Conservation (phyloP, 768 basidiomycete species). For the Termitomyces bulborhizus region DNA sequence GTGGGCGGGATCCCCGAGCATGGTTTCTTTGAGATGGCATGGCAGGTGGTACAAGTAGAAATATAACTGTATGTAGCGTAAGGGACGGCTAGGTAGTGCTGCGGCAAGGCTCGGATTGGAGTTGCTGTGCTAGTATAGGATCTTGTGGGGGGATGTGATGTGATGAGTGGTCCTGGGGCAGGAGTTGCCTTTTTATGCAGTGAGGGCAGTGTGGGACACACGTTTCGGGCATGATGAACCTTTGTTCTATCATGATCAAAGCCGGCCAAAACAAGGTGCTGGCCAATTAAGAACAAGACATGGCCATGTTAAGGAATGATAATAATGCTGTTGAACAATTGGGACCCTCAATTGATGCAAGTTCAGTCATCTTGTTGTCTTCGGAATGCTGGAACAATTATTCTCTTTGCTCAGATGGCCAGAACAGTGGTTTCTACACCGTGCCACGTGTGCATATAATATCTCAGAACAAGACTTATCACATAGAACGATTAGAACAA, state of each 20-base stretch:
- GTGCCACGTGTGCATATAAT: no score
- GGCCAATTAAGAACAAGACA: neutral
- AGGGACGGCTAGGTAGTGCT: neutral
- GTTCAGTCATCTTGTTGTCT: neutral
- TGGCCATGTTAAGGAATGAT: neutral
- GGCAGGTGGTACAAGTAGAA: constrained; percentile 1
- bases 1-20: constrained; percentile 7
- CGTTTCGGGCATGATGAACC: constrained; percentile 14
- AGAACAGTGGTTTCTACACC: no score
- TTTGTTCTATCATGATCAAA: constrained; percentile 19
- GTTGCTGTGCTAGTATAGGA: neutral
- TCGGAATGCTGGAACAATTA: neutral
- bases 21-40: constrained; percentile 12
- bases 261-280: constrained; percentile 11
- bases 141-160: constrained; percentile 1
- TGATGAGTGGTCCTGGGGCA: neutral
- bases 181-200: constrained; percentile 12
- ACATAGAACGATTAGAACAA: no score
- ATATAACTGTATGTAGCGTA: constrained; percentile 3
- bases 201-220: constrained; percentile 14
- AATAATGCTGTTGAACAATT: constrained; percentile 1
- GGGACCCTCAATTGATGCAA: neutral
- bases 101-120: constrained; percentile 1
- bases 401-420: neutral
- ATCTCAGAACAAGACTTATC: no score